Percentiles rank a stretch among this genome's conserved stretches.
phyloP scores from a whole-genome alignment of 495 filamentous ascomycete genomes.

The Penicillium verhagenii region DNA sequence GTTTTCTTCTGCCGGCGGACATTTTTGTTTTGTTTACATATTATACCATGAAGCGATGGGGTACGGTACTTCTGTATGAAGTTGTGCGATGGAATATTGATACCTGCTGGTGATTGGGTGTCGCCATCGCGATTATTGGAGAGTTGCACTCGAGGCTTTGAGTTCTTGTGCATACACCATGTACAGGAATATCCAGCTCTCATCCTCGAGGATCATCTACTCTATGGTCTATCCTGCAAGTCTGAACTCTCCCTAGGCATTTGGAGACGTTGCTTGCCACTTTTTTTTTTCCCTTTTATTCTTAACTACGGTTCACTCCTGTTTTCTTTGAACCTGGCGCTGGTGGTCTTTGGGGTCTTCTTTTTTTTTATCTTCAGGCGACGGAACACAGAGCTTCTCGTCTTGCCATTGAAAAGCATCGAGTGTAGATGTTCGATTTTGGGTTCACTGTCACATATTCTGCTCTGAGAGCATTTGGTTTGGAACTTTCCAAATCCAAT shows the following conservation, averaged over 20 bases:
- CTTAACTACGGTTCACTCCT: background rate
- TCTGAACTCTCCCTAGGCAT: background rate
- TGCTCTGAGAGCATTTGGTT: slow-evolving; percentile 26
- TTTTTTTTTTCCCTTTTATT: slow-evolving; percentile 12
- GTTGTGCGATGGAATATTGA: slow-evolving; percentile 10
- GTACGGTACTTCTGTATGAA: slow-evolving; percentile 23
- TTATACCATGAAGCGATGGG: slow-evolving; percentile 21
- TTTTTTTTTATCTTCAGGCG: slow-evolving; percentile 28
- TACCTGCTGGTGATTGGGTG: slow-evolving; percentile 3
- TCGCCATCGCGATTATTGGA: slow-evolving; percentile 9
- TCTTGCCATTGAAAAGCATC: slow-evolving; percentile 18
- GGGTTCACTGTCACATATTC: slow-evolving; percentile 21
- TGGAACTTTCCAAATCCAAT: background rate
- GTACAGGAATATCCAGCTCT: too few species aligned
- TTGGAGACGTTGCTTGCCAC: slow-evolving; percentile 5
- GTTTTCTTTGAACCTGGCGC: slow-evolving; percentile 32
- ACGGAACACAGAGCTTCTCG: slow-evolving; percentile 26
- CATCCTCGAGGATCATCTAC: background rate
- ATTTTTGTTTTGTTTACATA: slow-evolving; percentile 1
- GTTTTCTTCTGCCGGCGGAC: slow-evolving; percentile 19
- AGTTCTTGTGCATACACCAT: background rate
- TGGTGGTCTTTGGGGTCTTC: slow-evolving; percentile 42
- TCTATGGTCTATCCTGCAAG: background rate
- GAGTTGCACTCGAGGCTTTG: background rate
- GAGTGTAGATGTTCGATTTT: slow-evolving; percentile 24